These are phyloP conservation scores for Amanita phalloides DNA, from an alignment of 768 basidiomycete genomes.

Conservation along the genomic window DNA sequence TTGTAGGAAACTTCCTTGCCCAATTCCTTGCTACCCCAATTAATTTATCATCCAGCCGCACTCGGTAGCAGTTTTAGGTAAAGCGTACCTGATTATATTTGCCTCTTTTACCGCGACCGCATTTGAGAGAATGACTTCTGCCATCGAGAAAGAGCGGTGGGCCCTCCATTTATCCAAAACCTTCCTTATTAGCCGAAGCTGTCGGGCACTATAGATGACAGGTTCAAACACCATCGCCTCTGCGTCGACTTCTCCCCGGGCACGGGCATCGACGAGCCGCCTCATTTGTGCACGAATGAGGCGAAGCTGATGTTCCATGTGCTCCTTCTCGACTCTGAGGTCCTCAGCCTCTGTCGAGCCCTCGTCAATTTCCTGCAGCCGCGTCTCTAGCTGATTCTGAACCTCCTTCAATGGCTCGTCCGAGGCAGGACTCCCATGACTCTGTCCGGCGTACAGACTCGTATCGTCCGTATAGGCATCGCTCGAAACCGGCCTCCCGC, in stretches of 20 bases:
- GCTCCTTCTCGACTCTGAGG: conserved; percentile 81
- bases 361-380: conserved; percentile 47
- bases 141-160: conserved; percentile 84
- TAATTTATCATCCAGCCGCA: background rate
- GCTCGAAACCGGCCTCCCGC: conserved; percentile 68
- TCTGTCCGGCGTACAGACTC: conserved; percentile 59
- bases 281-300: conserved; percentile 77
- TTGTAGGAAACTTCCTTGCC: conserved; percentile 85
- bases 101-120: conserved; percentile 90
- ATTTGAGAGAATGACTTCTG: conserved; percentile 75
- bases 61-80: background rate
- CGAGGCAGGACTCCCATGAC: conserved; percentile 53
- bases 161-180: conserved; percentile 81
- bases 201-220: conserved; percentile 70
- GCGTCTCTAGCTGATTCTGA: conserved; percentile 66
- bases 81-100: conserved; percentile 71
- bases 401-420: conserved; percentile 58
- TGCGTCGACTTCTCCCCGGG: conserved; percentile 64
- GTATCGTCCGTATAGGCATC: conserved; percentile 83
- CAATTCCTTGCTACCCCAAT: conserved; percentile 61
- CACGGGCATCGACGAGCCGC: conserved; percentile 64
- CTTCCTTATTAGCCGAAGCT: conserved; percentile 73
- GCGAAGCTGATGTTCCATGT: conserved; percentile 84
- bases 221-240: conserved; percentile 64
- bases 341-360: conserved; percentile 67